phyloP scores from a whole-genome alignment of 2,329 filamentous ascomycete species.

The Teratosphaeriaceae sp. region DNA sequence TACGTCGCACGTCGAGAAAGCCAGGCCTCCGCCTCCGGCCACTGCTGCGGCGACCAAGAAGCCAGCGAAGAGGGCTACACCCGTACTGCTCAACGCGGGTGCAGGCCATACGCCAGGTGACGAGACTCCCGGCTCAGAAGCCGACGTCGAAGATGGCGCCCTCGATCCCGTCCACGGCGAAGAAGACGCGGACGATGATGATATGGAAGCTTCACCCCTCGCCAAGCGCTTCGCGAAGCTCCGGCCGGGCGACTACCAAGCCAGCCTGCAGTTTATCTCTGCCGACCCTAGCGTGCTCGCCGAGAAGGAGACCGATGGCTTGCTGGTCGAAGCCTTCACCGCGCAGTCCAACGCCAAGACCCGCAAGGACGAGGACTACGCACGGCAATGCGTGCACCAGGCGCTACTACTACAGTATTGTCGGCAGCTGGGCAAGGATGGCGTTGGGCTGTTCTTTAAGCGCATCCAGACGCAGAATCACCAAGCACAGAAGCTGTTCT shows the following conservation, averaged over 20 bases:
- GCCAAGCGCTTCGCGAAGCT: constrained; percentile 81
- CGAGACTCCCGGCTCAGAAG: constrained; percentile 53
- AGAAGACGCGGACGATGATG: constrained; percentile 56
- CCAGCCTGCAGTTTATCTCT: constrained; percentile 70
- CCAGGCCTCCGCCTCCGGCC: constrained; percentile 18
- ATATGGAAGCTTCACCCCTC: constrained; percentile 67
- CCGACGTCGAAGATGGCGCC: constrained; percentile 51
- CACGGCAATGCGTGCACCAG: constrained; percentile 86
- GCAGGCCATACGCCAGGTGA: constrained; percentile 27
- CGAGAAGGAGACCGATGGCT: constrained; percentile 83
- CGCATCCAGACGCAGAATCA: constrained; percentile 85
- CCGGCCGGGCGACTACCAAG: constrained; percentile 64
- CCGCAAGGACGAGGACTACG: constrained; percentile 49
- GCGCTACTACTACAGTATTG: constrained; percentile 92
- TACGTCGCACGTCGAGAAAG: constrained; percentile 70
- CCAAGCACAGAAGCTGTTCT: constrained; percentile 84
- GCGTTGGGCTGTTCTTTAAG: constrained; percentile 91
- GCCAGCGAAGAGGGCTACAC: constrained; percentile 17
- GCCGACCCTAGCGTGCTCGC: constrained; percentile 69
- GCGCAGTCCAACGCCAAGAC: constrained; percentile 65
- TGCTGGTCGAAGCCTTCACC: constrained; percentile 89
- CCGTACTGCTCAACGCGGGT: constrained; percentile 24
- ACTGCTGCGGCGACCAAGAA: constrained; percentile 29
- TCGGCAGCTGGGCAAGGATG: constrained; percentile 78
- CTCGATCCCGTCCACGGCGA: constrained; percentile 35